Evolutionary conservation across 108 stramenopile genomes (phyloP), one percentile per base, ranked within the genome.

Genomic region (Fragilaria crotonensis): DNA sequence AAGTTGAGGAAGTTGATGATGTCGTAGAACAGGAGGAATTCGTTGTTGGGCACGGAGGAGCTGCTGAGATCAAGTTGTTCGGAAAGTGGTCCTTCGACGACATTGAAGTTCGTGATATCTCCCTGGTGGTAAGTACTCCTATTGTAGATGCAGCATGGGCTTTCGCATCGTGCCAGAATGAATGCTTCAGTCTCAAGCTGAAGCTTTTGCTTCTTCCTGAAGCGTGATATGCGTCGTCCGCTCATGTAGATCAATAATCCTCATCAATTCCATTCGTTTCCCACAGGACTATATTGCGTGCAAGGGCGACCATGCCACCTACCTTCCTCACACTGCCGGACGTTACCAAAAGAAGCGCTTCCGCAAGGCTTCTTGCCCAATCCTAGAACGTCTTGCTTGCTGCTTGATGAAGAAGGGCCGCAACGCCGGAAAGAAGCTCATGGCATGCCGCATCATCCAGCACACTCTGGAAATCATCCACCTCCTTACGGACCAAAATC

Each of bases 401-500:
- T 84, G 89, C 76, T 78, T 99, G 48, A 99, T 99, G 98, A 79
- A 84, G 63, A 95, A 97, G 79, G 97, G 97, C 49, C 87, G 97
- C 41, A 99, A 99, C 91, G 78, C 72, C 59, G 99, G 99, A 52
- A 99, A 99, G 93, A 99, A 99, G 87, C 80, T 97, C 48, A 94
- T 97, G 95, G 98, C 97, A 26, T 78, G 83, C 46, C 93, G 99
- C 70, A 98, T 99, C 75, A 89, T 99, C 23, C 91, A 97, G 84
- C 96, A 98, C 85, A 97, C 98, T 36, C 78, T 99, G 46, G 99
- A 99, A 85, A 97, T 99, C 74, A 98, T 99, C 73, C 95, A 98
- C 78, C 79, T 99, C 63, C 76, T 97, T 62, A 98, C 97, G 33
- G 99, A 99, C 75, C 95, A 99, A 85, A 99, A 98, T 86, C 99